These are phyloP conservation scores for Daldinia loculata DNA, from an alignment of 495 filamentous ascomycete genomes.

Conservation along the genomic window DNA sequence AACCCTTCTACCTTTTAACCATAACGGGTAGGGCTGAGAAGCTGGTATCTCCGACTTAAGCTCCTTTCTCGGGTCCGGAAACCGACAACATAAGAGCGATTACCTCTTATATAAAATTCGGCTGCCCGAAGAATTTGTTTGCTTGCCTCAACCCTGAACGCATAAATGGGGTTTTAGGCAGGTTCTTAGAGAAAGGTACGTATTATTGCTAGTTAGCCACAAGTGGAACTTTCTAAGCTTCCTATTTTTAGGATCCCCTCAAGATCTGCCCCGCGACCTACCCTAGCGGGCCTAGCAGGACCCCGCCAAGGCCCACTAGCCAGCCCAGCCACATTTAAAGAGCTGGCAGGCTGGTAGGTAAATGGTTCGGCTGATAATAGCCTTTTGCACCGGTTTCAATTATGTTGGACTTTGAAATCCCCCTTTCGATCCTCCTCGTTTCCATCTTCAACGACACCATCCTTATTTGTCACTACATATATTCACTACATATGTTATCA, in stretches of 20 bases:
- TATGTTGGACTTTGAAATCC: slow-evolving; percentile 16
- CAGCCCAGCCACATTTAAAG: slow-evolving; percentile 26
- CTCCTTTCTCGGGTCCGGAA: slow-evolving; percentile 6
- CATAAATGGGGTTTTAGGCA: background rate
- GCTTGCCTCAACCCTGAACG: background rate
- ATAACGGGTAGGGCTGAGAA: slow-evolving; percentile 15
- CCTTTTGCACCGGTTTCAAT: slow-evolving; percentile 3
- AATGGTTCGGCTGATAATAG: slow-evolving; percentile 4
- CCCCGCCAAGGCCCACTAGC: slow-evolving; percentile 21
- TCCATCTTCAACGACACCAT: slow-evolving; percentile 9
- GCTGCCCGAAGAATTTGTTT: slow-evolving; percentile 11
- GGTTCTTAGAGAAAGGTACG: slow-evolving; percentile 2
- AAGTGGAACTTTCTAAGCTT: slow-evolving; percentile 14
- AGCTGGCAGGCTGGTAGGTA: background rate
- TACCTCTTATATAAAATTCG: slow-evolving; percentile 7
- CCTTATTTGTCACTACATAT: background rate
- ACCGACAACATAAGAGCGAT: background rate
- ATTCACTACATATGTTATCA: too few relatives aligned
- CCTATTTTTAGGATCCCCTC: slow-evolving; percentile 35
- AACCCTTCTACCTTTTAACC: slow-evolving; percentile 14
- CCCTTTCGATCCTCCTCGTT: slow-evolving; percentile 25
- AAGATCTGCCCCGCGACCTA: slow-evolving; percentile 26
- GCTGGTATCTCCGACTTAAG: slow-evolving; percentile 1
- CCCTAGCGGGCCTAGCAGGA: slow-evolving; percentile 21
- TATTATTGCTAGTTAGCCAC: slow-evolving; percentile 18